These are phyloP conservation scores for Silene vulgaris DNA, from an alignment of 179 eudicot species.

Conservation along the genomic window DNA sequence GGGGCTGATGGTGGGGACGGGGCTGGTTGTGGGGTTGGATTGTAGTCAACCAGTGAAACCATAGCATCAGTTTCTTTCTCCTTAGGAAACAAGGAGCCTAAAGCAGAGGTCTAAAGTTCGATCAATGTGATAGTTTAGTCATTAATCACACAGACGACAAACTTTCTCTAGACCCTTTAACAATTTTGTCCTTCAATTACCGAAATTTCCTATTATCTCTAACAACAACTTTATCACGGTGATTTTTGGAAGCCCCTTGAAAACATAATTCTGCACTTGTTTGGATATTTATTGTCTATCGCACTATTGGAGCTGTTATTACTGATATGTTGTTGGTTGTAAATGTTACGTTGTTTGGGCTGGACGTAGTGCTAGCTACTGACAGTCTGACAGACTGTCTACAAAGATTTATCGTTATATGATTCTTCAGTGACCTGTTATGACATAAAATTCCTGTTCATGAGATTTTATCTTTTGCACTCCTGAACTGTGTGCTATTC, in stretches of 20 bases:
- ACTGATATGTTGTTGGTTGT: background rate
- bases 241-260: background rate
- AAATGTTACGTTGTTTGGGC: background rate
- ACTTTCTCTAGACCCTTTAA: background rate
- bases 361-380: background rate
- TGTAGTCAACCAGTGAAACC: too few species aligned
- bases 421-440: too few species aligned
- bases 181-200: background rate
- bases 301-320: background rate
- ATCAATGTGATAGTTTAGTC: background rate
- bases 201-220: too few species aligned
- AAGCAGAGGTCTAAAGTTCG: too few species aligned
- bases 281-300: background rate
- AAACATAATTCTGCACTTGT: background rate
- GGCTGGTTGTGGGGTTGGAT: too few species aligned
- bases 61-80: too few species aligned
- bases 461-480: too few species aligned
- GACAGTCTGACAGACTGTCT: background rate
- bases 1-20: too few species aligned
- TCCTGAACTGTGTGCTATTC: background rate
- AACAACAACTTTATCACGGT: too few species aligned
- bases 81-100: too few species aligned
- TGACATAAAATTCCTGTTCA: too few species aligned
- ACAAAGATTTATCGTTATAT: background rate
- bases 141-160: background rate